Base-by-base conservation (phyloP, 352 stramenopile genomes). In the Ophiocytium majus region DNA sequence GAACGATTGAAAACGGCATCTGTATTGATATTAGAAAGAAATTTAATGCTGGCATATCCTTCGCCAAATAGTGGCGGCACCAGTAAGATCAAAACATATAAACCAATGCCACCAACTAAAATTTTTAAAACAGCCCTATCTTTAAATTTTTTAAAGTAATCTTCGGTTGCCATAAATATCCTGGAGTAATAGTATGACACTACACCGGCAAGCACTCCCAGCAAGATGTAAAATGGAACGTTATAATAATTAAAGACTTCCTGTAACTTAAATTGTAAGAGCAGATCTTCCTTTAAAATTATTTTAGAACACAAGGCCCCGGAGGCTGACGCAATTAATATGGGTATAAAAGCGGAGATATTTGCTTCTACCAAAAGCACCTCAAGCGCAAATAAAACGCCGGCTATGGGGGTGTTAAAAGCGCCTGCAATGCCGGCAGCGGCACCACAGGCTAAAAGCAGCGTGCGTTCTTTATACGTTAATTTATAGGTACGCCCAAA, bases 341-440 rank as follows among this genome's bases (percentile, higher is more conserved):
- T 71, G 57, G 57, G 57, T 71, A 71, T 71, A 28, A 71, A 71
- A 28, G 57, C 57, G 28, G 57, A 71, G 57, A 71, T 71, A 71
- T 71, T 71, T 23, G 57, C 57, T 71, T 71, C 57, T 28, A 71
- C 57, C 57, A 71, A 71, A 23, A 71, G 28, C 23, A 93, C 90
- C 82, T 94, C 92, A 76, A 94, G 86, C 0, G 91, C 90, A 89
- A 93, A 94, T 82, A 94, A 93, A 0, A 93, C 90, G 63, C 92
- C 92, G 35, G 90, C 88, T 28, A 94, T 84, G 9, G 92, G 92
- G 63, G 92, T 91, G 86, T 93, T 93, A 82, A 94, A 94, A 63
- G 91, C 92, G 75, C 89, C 90, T 37, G 87, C 86, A 0, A 94
- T 91, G 76, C 92, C 92, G 19, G 92, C 90, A 0, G 92, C 92